Base-by-base conservation (phyloP, 2,329 filamentous ascomycete genomes). In the Colletotrichum cordylinicola region DNA sequence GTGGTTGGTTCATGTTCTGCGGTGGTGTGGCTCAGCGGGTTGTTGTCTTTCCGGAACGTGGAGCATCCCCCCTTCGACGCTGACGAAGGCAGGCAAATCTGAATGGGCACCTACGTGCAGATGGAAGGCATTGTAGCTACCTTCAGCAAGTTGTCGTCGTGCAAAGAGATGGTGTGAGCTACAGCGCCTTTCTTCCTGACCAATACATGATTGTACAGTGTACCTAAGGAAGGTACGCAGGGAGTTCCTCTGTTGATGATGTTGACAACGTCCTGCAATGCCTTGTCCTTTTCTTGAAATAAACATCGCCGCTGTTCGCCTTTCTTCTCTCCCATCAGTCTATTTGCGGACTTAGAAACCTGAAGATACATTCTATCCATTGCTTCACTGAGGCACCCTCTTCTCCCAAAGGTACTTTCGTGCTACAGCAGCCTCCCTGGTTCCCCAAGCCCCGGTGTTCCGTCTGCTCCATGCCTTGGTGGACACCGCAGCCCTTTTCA, bases 21-120 rank as follows among this genome's bases (percentile, higher is more conserved):
- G 74, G 70, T 69, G 74, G 74, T 76, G 74, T 76, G 74, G 74
- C 74, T 69, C 64, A 64, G 70, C 73, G 58, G 70, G 18, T 52
- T 65, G 37, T 43, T 68, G 56, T 27, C 43, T n/a, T 48, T 68
- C 64, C 69, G 74, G 74, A 73, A 76, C 65, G 58, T 76, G 65
- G 48, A 65, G 43, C 39, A 64, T 64, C 10, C 18, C 70, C 70
- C 74, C 21, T 60, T 69, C 70, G 37, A 69, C 35, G 29, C 52
- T 60, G 74, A 48, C 31, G 58, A 37, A 29, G 70, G 74, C 64
- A 68, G 56, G 73, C 35, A 65, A 55, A 52, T 52, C 43, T 52
- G n/a, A 21, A 52, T 52, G 21, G 43, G 43, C 43, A 52, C 43
- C 43, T 52, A 52, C n/a, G n/a, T 52, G 35, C 18, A 13, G 16